Evolutionary conservation across 805 yeast species (phyloP), one percentile per base, ranked within the genome.

Genomic region (Peterozyma xylosa): DNA sequence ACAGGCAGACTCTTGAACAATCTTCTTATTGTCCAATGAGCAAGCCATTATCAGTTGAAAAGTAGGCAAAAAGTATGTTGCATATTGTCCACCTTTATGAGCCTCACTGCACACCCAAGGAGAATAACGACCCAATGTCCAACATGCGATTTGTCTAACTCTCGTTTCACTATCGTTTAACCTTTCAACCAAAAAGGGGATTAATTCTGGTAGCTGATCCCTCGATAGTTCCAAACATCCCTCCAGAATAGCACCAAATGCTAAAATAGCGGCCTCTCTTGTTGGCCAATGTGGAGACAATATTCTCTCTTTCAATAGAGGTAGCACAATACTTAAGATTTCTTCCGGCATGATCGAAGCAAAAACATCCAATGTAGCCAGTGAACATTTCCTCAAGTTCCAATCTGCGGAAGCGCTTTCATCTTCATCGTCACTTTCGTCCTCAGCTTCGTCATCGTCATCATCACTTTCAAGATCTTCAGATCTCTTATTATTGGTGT

Each of bases 1-100:
- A 53, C 96, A 87, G 1, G 96, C 96, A 45, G 96, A 84, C 55
- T 89, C 91, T 64, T 93, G 99, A n/a, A 91, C 99, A 45, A 84
- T 85, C 58, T 90, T 89, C 66, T 87, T 88, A 42, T 69, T 72
- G 60, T 93, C 98, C 52, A 88, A 66, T 18, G 86, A 79, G 62
- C 93, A 84, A 41, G 60, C 66, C 58, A 93, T 73, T 39, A 93
- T 73, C 2, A 93, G 76, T 53, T 84, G 80, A 47, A 93, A 72
- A 0, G 93, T 87, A 5, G 93, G 93, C 45, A 74, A 67, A 57
- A 86, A 82, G 54, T 83, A 84, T 49, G 67, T 73, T 9, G 88
- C 73, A 57, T 76, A 84, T 27, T 74, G 65, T 10, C 86, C 83
- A 37, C 79, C 77, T 37, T 67, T 70, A 45, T 68, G 70, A 1